Evolutionary conservation across 2,329 filamentous ascomycete genomes (phyloP), one percentile per base, ranked within the genome.

Genomic region (Xylariaceae sp.): DNA sequence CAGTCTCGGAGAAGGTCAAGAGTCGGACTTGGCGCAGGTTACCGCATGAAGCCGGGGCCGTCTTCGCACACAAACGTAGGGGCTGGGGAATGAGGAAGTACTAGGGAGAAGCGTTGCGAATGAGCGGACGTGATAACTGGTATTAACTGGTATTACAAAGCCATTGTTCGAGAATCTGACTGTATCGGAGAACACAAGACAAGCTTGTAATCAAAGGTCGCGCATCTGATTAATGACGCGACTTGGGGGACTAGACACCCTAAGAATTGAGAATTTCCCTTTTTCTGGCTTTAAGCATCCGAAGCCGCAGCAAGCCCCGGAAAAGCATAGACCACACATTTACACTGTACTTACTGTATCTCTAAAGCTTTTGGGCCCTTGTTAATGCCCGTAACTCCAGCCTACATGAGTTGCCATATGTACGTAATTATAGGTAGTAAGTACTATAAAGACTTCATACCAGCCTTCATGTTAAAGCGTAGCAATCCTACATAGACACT

Each of bases 241-340:
- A 42, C 48, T 53, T 32, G 33, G 45, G 30, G n/a, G 42, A 45
- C 9, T 11, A 32, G 27, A n/a, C n/a, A n/a, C n/a, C n/a, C n/a
- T n/a, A n/a, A n/a, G n/a, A n/a, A n/a, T n/a, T n/a, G n/a, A n/a
- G n/a, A n/a, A n/a, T 8, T 37, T 20, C 15, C 7, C 33, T 7
- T 15, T 37, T 37, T 7, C 9, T 8, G 15, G 33, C 33, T 7
- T 9, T 9, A 7, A 20, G 47, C 46, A 40, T 56, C 53, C 53
- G 53, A 56, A 21, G 50, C 53, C 53, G 53, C 53, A 53, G 35
- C 9, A 23, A 35, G n/a, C n/a, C n/a, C n/a, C n/a, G n/a, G n/a
- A n/a, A n/a, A n/a, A n/a, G 29, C 29, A 30, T 8, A 30, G 29
- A 8, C 29, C 29, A n/a, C 29, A 8, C 8, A 30, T 30, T 30